Percentiles rank a stretch among this genome's conserved stretches.
Evolutionary conservation across 1,284 basidiomycete species (phyloP).

Genomic region (Malassezia obtusa): DNA sequence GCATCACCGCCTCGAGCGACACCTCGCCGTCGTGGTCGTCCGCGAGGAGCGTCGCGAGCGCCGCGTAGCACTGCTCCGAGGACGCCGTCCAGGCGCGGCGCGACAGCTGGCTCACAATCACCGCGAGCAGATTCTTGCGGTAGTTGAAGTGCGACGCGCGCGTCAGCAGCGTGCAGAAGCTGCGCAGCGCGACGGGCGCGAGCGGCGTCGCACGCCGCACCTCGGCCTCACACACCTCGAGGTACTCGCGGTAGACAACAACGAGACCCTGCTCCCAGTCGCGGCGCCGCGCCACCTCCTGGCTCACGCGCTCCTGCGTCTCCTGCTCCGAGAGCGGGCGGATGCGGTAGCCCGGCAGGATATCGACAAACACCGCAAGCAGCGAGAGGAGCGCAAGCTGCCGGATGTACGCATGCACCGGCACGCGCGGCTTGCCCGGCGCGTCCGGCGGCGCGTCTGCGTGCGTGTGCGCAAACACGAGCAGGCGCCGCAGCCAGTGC

Average conservation of each 20-base stretch:
- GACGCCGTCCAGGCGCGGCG: constrained; percentile 54
- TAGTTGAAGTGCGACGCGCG: constrained; percentile 96
- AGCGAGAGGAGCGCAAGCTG: constrained; percentile 81
- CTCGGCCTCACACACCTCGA: constrained; percentile 75
- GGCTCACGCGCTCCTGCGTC: constrained; percentile 83
- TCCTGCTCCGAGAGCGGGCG: constrained; percentile 80
- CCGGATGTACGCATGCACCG: constrained; percentile 71
- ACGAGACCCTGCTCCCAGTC: constrained; percentile 98
- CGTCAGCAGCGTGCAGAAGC: constrained; percentile 73
- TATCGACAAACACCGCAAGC: constrained; percentile 87
- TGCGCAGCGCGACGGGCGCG: constrained; percentile 63
- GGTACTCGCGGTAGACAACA: constrained; percentile 73
- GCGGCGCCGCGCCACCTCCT: constrained; percentile 76
- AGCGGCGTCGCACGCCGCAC: constrained; percentile 60
- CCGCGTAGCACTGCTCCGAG: constrained; percentile 69
- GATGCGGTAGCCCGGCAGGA: constrained; percentile 72
- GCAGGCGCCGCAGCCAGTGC: constrained; percentile 29
- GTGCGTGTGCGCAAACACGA: constrained; percentile 27
- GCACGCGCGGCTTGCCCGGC: constrained; percentile 47
- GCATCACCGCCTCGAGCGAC: constrained; percentile 77
- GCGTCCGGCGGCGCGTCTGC: constrained; percentile 14
- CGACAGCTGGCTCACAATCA: constrained; percentile 72
- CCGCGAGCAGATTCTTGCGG: constrained; percentile 78
- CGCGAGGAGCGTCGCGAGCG: constrained; percentile 70
- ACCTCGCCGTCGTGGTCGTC: constrained; percentile 67